Base-by-base conservation (phyloP, 495 filamentous ascomycete species). In the Cryomyces antarcticus region DNA sequence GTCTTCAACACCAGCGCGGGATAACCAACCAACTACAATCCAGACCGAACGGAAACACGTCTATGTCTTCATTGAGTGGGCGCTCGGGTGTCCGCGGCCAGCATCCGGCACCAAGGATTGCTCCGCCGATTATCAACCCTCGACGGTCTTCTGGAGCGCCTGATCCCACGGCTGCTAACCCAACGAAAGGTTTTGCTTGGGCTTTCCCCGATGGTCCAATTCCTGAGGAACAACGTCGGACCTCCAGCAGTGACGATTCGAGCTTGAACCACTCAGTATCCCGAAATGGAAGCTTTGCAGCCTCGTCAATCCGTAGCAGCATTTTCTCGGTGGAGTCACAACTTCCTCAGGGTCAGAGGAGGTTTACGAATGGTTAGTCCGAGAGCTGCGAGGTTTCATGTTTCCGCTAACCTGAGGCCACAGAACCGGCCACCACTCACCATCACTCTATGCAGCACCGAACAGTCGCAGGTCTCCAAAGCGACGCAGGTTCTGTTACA, bases 391-490 rank as follows among this genome's bases (percentile, higher is more conserved):
- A 36, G 33, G 1, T 36, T 36, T 10, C 33, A 36, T 36, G 33
- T 36, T 36, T 36, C 12, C 33, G 12, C 33, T 36, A 10, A 36
- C 33, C 9, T 13, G 9, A 13, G 12, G 33, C 12, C 9, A 13
- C 37, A 58, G 58, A 61, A 7, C 47, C 52, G 28, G 37, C 53
- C 4, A 55, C 52, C 4, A 61, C 61, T 2, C 61, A 64, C 42
- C 61, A 62, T 39, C 61, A 64, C 41, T 58, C 56, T 9, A 58
- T 62, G 56, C 59, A 64, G 44, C 61, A 64, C 41, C 48, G 53
- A 5, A 47, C 44, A 11, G 50, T 62, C 4, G 48, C 52, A 24
- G 57, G 44, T 38, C 46, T 64, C 31, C 59, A 62, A 45, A 46
- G 49, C 29, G 56, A 59, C 9, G 12, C 9, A 10, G 33, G 33